These are phyloP conservation scores for Vitis hybrid DNA, from an alignment of 177 flowering plant genomes.

Conservation along the genomic window DNA sequence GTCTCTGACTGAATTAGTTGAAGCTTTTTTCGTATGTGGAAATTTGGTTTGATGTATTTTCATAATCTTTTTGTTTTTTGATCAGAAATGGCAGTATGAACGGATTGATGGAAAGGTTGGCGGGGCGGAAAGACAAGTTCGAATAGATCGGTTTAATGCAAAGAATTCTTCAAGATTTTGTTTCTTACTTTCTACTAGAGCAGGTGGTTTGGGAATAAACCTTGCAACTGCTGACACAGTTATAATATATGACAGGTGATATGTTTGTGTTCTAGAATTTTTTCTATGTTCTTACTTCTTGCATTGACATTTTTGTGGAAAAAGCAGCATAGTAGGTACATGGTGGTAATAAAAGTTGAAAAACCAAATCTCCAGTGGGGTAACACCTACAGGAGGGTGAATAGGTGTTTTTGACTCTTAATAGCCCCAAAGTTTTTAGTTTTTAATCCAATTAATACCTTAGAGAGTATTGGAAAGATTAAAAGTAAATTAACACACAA, in stretches of 20 bases:
- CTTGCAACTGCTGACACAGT: conserved; percentile 99
- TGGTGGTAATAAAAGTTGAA: not conserved
- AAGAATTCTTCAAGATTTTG: conserved; percentile 86
- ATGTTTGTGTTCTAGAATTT: not conserved
- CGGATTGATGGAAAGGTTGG: conserved; percentile 90
- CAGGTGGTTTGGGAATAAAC: conserved; percentile 95
- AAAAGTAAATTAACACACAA: too few relatives aligned
- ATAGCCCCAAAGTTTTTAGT: too few relatives aligned
- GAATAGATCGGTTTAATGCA: conserved; percentile 92
- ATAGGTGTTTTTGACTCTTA: too few relatives aligned
- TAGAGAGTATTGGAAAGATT: too few relatives aligned
- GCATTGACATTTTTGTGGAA: not conserved
- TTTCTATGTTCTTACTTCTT: not conserved
- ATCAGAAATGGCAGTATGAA: conserved; percentile 87
- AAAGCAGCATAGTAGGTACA: not conserved
- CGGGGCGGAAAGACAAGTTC: conserved; percentile 90
- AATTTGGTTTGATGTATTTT: not conserved
- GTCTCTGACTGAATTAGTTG: not conserved
- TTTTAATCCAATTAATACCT: too few relatives aligned
- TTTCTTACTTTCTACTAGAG: conserved; percentile 90
- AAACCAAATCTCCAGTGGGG: too few relatives aligned
- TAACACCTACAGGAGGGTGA: too few relatives aligned
- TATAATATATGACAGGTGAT: conserved; percentile 88
- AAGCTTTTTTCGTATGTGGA: conserved; percentile 2
- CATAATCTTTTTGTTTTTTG: conserved; percentile 9